Conservation (phyloP, 169 alveolate genomes). For the Cryptosporidium meleagridis region DNA sequence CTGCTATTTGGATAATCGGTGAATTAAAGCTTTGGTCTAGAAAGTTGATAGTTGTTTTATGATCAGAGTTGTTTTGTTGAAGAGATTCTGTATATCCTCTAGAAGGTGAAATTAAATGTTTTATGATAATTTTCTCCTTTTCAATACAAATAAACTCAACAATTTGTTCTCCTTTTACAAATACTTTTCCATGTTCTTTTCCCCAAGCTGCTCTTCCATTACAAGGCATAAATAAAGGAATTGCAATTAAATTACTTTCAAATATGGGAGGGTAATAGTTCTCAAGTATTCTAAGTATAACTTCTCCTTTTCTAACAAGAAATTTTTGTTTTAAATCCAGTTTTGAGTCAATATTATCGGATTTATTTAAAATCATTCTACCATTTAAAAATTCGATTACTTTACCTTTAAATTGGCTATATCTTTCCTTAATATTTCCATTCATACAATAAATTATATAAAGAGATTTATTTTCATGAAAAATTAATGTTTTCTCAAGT, state of each 20-base stretch:
- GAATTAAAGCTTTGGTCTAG: neutral
- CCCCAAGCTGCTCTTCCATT: constrained; percentile 49
- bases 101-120: constrained; percentile 36
- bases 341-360: neutral
- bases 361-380: neutral
- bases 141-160: constrained; percentile 30
- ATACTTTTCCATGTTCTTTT: constrained; percentile 28
- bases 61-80: neutral
- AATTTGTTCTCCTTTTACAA: constrained; percentile 47
- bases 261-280: constrained; percentile 41
- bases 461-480: constrained; percentile 6
- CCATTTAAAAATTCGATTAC: constrained; percentile 53
- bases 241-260: constrained; percentile 16
- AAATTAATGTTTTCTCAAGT: neutral
- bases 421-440: constrained; percentile 53
- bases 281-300: constrained; percentile 31
- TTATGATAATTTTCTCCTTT: neutral
- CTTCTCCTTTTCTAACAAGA: constrained; percentile 16
- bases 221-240: constrained; percentile 71
- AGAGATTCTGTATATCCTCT: constrained; percentile 55
- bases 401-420: constrained; percentile 28
- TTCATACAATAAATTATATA: constrained; percentile 16
- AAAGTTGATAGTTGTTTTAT: neutral
- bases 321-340: constrained; percentile 3
- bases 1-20: neutral